Evolutionary conservation across 352 stramenopile species (phyloP), one percentile per base, ranked within the genome.

Genomic region (Globisporangium radiosum): DNA sequence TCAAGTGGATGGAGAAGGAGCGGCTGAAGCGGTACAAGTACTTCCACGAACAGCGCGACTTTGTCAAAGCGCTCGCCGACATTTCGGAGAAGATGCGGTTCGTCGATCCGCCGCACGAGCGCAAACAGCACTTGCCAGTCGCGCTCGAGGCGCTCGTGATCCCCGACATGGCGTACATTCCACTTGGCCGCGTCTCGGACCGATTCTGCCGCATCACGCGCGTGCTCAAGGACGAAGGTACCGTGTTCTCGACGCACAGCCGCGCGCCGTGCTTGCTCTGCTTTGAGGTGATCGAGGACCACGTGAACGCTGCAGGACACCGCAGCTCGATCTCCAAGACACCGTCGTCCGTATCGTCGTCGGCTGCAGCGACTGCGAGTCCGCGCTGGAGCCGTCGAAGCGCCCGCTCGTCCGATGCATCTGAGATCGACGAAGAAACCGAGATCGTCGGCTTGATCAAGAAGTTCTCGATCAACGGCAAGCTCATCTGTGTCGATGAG

Each of bases 171-270:
- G 80, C 80, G 2, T 92, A 92, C 38, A 78, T 92, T 17, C 82
- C 80, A 36, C 68, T 92, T 8, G 80, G 82, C 19, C 78, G 79
- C 14, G 80, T 87, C 5, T 87, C 82, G 0, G 82, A 92, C 56
- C 71, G 75, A 2, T 92, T 87, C 49, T 81, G 72, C 44, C 72
- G 80, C 7, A 86, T 92, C 36, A 77, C 75, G 0, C 76, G 82
- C 14, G 81, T 92, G 8, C 69, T 90, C 0, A 62, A 68, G 19
- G 69, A 89, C 13, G 82, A 92, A 81, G 80, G 82, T 7, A 90
- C 78, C 3, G 82, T 92, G 0, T 92, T 92, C 52, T 90, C 80
- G n/a, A 92, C 82, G 1, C 80, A 90, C 57, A 89, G 78, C 38
- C 73, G 82, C 33, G 80, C 82, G 0, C 82, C 82, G 4, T 89